Evolutionary conservation across 2,329 filamentous ascomycete genomes (phyloP).

Genomic region (Onygenales sp.): DNA sequence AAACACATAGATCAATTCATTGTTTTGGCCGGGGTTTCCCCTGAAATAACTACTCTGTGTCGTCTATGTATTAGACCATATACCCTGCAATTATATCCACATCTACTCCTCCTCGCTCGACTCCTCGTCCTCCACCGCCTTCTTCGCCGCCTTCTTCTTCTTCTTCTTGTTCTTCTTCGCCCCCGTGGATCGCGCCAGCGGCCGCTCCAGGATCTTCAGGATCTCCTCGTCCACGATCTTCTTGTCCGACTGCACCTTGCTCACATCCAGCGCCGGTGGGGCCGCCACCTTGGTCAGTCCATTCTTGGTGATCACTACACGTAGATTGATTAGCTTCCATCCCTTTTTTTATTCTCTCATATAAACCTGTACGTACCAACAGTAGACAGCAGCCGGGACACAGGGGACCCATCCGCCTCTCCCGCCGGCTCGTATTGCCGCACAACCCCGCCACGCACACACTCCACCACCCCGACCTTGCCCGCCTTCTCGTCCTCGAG

Average conservation of each 20-base stretch:
- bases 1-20: too few relatives aligned
- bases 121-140: constrained; percentile 27
- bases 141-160: constrained; percentile 60
- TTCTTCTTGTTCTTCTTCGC: constrained; percentile 84
- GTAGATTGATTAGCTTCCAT: background rate
- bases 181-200: constrained; percentile 52
- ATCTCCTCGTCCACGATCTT: constrained; percentile 96
- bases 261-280: constrained; percentile 65
- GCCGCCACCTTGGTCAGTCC: constrained; percentile 78
- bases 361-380: constrained; percentile 58
- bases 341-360: too few relatives aligned
- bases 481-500: constrained; percentile 92
- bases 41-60: too few relatives aligned
- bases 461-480: constrained; percentile 93
- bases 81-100: background rate
- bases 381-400: constrained; percentile 81
- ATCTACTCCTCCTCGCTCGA: constrained; percentile 32
- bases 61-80: too few relatives aligned
- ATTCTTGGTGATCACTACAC: constrained; percentile 88
- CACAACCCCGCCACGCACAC: constrained; percentile 84
- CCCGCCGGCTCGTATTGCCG: constrained; percentile 94
- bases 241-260: constrained; percentile 87
- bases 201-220: constrained; percentile 86
- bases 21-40: too few relatives aligned
- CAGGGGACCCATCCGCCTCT: constrained; percentile 78